Base-by-base conservation (phyloP, 768 basidiomycete genomes). In the Daedaleopsis nitida region DNA sequence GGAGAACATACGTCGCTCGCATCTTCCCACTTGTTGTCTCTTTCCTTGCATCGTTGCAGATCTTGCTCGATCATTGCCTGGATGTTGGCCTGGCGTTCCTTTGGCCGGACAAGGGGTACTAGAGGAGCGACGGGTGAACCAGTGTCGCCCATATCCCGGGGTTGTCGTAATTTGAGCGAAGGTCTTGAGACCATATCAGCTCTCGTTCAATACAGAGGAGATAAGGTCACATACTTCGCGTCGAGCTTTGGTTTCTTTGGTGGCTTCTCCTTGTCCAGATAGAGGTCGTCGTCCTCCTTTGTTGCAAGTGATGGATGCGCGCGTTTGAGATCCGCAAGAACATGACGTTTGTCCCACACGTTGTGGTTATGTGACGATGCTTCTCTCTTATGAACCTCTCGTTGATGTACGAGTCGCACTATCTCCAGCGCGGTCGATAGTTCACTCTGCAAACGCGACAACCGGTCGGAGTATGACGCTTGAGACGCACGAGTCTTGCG, bases 401-500 rank as follows among this genome's bases (percentile, higher is more conserved):
- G 88, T 10, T 77, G 74, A 7, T 91, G 74, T 2, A 95, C 79
- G 38, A 81, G 76, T 63, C 81, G 81, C 14, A 94, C 89, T 5
- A 98, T 80, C 39, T 92, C 86, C 2, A 91, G 77, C 0, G 91
- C 86, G 50, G 81, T 84, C 1, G 81, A 73, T 5, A 99, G 78
- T 74, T 98, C 95, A 34, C 75, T 72, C 64, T 92, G 88, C 16
- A 98, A 78, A 19, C 93, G 91, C 5, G 86, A 75, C 65, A 99
- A 84, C 66, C 94, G 92, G 68, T 98, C 96, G 14, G 94, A 89
- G 17, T 88, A 93, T 1, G 91, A 89, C 11, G 87, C 87, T 69
- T 98, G 96, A 1, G 90, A 90, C 14, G 94, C 89, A 9, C 96
- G 87, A 10, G 96, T 98, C 78, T 98, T 98, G 63, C 97, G 87